Evolutionary conservation across 1,284 basidiomycete genomes (phyloP).

Genomic region (Heterobasidion annosum): DNA sequence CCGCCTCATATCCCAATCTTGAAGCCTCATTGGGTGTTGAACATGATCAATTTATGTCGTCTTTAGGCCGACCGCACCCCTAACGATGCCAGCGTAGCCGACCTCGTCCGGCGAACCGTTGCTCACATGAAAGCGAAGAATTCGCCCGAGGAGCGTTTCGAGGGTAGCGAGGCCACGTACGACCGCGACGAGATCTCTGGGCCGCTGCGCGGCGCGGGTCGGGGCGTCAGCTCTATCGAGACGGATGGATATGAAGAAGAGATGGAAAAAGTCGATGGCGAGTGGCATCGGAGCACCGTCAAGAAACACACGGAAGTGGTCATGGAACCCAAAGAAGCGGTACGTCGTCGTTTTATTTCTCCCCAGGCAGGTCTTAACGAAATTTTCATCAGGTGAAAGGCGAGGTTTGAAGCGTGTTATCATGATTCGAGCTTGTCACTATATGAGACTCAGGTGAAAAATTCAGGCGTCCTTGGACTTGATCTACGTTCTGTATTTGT

Average conservation of each 20-base stretch:
- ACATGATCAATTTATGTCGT: conserved; percentile 20
- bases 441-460: too few species aligned
- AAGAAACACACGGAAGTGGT: conserved; percentile 5
- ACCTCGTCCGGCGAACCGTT: conserved; percentile 19
- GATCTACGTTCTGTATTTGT: too few species aligned
- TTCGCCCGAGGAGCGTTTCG: conserved; percentile 6
- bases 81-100: conserved; percentile 5
- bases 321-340: too few species aligned
- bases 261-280: conserved; percentile 11
- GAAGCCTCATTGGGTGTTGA: conserved; percentile 3
- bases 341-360: too few species aligned
- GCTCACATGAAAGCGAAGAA: conserved; percentile 8
- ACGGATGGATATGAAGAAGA: conserved; percentile 11
- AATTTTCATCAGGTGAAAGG: too few species aligned
- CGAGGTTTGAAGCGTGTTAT: too few species aligned
- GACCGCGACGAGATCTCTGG: conserved; percentile 33
- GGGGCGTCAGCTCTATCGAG: conserved; percentile 1
- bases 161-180: conserved; percentile 22
- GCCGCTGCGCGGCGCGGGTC: conserved; percentile 24
- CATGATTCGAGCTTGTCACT: too few species aligned
- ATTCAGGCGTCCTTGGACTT: too few species aligned
- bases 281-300: conserved; percentile 7
- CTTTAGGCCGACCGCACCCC: conserved; percentile 2
- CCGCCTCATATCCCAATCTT: conserved; percentile 8
- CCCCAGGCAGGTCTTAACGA: too few species aligned